Evolutionary conservation across 306 rosid species (phyloP), one percentile per base, ranked within the genome.

Genomic region (Cucumis melo): DNA sequence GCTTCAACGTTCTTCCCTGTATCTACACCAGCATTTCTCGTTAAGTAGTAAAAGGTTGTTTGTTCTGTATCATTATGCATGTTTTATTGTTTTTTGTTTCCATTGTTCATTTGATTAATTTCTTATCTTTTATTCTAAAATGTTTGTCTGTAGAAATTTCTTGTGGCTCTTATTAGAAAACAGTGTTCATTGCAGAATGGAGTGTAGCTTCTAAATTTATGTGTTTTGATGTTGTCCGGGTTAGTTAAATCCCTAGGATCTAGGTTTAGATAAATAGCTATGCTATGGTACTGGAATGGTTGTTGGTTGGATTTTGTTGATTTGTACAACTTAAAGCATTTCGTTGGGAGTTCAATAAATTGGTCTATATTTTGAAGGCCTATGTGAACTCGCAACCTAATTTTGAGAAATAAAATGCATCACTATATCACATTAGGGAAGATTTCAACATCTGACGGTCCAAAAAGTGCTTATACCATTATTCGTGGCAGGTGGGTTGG

Each of bases 401-500:
- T 89, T 74, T 89, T 86, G 85, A 86, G 87, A 80, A 83, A 82
- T 86, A 85, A 82, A 87, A 90, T 93, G 86, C 86, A 86, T 89
- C 89, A 87, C 98, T 91, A 97, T 97, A 75, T 94, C 85, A 61
- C 78, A 84, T 87, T 94, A 89, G 98, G 97, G 89, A 94, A 86
- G 92, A 89, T 94, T 82, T 83, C 86, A 44, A 89, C 97, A 81
- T 82, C 91, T 80, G 97, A 94, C 80, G 98, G 98, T 83, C 84
- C 92, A 82, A 90, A 85, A 82, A 90, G 82, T 79, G 96, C 97
- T 80, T 94, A 86, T 88, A 94, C 96, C 78, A 68, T 86, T 82
- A 83, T 91, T 79, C 88, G 84, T 87, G 89, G 88, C 90, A 94
- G 98, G 98, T 94, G 91, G 96, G 97, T 94, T 85, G 91, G 96